Conservation (phyloP, 106 monocot genomes). For the Acanthochlamys bracteata region DNA sequence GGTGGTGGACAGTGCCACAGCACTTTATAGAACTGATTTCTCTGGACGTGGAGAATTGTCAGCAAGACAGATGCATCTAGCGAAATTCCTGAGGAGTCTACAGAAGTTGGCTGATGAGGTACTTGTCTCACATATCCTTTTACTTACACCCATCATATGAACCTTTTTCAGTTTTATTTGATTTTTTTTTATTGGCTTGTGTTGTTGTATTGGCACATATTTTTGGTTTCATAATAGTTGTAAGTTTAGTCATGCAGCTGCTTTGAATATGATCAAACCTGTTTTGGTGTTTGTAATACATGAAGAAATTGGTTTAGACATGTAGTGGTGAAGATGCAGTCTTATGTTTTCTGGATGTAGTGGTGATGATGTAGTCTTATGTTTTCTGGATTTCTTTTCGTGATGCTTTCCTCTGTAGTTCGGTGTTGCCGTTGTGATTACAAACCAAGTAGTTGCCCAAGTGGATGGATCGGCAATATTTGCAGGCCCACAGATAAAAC, state of each 20-base stretch:
- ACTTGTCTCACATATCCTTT: not conserved
- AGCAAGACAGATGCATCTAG: conserved; percentile 75
- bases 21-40: conserved; percentile 68
- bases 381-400: too few relatives aligned
- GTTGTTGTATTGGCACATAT: not conserved
- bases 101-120: conserved; percentile 76
- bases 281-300: not conserved
- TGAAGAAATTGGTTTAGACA: not conserved
- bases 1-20: conserved; percentile 76
- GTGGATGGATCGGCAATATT: conserved; percentile 93
- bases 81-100: conserved; percentile 67
- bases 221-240: too few relatives aligned
- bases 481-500: conserved; percentile 89
- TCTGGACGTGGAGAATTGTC: conserved; percentile 75
- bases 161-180: not conserved
- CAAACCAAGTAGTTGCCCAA: conserved; percentile 98
- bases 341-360: not conserved
- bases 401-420: conserved; percentile 34
- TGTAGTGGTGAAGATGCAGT: too few relatives aligned
- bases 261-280: too few relatives aligned
- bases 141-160: too few relatives aligned
- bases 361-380: not conserved
- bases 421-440: conserved; percentile 90
- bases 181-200: not conserved
- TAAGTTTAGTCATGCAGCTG: too few relatives aligned